A percentile compares a stretch with the other conserved stretches of the same genome.
Conservation (phyloP, 306 rosid genomes). For the Alnus rubra region DNA sequence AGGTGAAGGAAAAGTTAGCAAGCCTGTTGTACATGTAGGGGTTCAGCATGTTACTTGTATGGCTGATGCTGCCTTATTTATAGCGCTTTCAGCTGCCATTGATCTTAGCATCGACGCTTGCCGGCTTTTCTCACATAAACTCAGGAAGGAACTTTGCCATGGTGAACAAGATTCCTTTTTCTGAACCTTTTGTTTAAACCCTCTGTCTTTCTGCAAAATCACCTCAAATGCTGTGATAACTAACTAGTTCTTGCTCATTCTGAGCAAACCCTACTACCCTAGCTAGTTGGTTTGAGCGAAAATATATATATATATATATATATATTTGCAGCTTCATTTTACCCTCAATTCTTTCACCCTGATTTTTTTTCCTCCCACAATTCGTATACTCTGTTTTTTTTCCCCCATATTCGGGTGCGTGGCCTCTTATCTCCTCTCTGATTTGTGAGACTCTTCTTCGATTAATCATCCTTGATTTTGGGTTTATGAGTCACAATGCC, state of each 20-base stretch:
- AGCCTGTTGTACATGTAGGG: slow-evolving; percentile 84
- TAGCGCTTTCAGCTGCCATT: slow-evolving; percentile 87
- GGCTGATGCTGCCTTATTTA: slow-evolving; percentile 91
- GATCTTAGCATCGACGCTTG: slow-evolving; percentile 99
- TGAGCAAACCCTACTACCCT: slow-evolving; percentile 7
- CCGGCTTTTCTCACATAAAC: slow-evolving; percentile 72
- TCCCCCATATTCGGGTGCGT: slow-evolving; percentile 28
- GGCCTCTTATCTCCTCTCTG: slow-evolving; percentile 23
- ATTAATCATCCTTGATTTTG: slow-evolving; percentile 13
- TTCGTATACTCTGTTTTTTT: slow-evolving; percentile 9
- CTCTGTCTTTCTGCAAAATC: not conserved
- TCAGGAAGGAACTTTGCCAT: slow-evolving; percentile 83
- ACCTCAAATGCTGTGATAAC: slow-evolving; percentile 49
- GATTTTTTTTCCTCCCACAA: slow-evolving; percentile 13
- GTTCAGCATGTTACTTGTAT: slow-evolving; percentile 83
- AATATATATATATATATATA: not conserved
- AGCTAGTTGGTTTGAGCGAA: slow-evolving; percentile 57
- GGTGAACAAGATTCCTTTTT: slow-evolving; percentile 51
- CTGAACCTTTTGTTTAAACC: not conserved
- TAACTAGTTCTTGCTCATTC: slow-evolving; percentile 26
- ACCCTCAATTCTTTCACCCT: slow-evolving; percentile 6
- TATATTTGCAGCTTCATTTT: not conserved
- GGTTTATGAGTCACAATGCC: slow-evolving; percentile 24
- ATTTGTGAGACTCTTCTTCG: slow-evolving; percentile 30
- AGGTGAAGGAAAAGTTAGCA: slow-evolving; percentile 84